A percentile compares a stretch with the other conserved stretches of the same genome.
These are phyloP conservation scores for Talaromyces albobiverticillius DNA, from an alignment of 2,329 filamentous ascomycete genomes.

Conservation along the genomic window DNA sequence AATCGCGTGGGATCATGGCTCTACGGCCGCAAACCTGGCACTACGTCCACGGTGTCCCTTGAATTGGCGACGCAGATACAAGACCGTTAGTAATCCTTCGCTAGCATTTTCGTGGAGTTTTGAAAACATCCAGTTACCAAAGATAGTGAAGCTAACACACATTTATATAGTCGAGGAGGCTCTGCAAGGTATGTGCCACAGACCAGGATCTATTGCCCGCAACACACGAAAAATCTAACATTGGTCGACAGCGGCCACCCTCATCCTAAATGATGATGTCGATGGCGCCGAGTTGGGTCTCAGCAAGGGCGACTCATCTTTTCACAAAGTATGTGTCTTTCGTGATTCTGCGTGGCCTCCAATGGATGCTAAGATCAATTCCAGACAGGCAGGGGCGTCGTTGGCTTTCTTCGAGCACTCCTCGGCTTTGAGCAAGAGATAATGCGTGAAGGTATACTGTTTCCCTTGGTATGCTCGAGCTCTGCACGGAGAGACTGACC, in stretches of 20 bases:
- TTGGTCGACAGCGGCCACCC: conserved; percentile 54
- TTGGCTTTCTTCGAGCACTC: conserved; percentile 80
- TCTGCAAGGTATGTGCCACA: conserved; percentile 37
- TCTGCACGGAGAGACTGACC: conserved; percentile 19
- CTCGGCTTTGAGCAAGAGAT: conserved; percentile 89
- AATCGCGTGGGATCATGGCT: conserved; percentile 44
- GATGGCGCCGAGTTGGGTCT: conserved; percentile 74
- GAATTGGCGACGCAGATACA: conserved; percentile 58
- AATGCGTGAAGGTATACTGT: conserved; percentile 66
- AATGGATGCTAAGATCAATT: background rate
- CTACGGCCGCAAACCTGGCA: conserved; percentile 41
- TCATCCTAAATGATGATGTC: conserved; percentile 89
- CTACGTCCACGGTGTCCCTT: conserved; percentile 53
- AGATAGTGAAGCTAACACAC: conserved; percentile 20
- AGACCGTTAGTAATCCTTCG: conserved; percentile 35
- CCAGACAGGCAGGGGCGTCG: conserved; percentile 73
- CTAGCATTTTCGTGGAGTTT: background rate
- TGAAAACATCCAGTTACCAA: background rate
- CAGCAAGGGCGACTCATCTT: conserved; percentile 72
- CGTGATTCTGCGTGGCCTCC: background rate
- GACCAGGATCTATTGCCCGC: background rate
- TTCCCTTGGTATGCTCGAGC: background rate
- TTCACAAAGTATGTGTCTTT: conserved; percentile 63
- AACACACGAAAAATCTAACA: conserved; percentile 9
- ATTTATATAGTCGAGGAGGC: conserved; percentile 37